Evolutionary conservation across 306 rosid species (phyloP).

Genomic region (Citrullus colocynthis): DNA sequence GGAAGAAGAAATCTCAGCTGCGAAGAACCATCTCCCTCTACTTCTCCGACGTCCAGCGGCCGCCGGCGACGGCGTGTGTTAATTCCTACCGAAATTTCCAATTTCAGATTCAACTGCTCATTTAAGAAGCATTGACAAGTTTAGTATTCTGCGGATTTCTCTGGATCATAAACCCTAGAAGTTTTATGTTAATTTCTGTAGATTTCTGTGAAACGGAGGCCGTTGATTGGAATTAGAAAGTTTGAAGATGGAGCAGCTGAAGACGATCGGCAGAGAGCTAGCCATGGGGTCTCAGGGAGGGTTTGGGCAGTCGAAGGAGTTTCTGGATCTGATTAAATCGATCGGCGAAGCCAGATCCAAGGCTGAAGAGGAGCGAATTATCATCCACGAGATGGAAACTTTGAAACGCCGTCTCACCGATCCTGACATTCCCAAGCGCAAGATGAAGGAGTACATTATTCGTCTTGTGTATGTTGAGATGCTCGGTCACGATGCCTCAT

Average conservation of each 20-base stretch:
- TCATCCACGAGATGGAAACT: constrained; percentile 81
- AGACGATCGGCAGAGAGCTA: constrained; percentile 82
- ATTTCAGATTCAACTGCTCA: not conserved
- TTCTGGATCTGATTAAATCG: constrained; percentile 79
- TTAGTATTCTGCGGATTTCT: not conserved
- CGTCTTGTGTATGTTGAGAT: constrained; percentile 85
- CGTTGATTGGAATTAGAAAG: not conserved
- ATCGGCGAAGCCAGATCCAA: constrained; percentile 97
- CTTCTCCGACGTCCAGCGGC: not conserved
- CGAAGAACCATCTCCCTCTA: not conserved
- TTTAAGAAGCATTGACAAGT: not conserved
- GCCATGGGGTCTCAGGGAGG: constrained; percentile 99
- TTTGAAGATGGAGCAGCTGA: constrained; percentile 65
- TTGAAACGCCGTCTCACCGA: constrained; percentile 72
- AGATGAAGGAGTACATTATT: constrained; percentile 90
- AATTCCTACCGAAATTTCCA: not conserved
- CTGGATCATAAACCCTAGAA: constrained; percentile 10
- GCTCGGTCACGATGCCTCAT: constrained; percentile 92
- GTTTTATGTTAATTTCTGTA: not conserved
- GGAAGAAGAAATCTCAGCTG: not conserved
- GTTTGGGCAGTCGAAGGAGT: constrained; percentile 89
- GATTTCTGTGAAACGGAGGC: not conserved
- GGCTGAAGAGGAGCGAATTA: constrained; percentile 89
- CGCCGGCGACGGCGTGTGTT: not conserved
- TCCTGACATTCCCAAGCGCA: constrained; percentile 79